These are phyloP conservation scores for Madurella mycetomatis DNA, from an alignment of 2,329 filamentous ascomycete species.

Conservation along the genomic window DNA sequence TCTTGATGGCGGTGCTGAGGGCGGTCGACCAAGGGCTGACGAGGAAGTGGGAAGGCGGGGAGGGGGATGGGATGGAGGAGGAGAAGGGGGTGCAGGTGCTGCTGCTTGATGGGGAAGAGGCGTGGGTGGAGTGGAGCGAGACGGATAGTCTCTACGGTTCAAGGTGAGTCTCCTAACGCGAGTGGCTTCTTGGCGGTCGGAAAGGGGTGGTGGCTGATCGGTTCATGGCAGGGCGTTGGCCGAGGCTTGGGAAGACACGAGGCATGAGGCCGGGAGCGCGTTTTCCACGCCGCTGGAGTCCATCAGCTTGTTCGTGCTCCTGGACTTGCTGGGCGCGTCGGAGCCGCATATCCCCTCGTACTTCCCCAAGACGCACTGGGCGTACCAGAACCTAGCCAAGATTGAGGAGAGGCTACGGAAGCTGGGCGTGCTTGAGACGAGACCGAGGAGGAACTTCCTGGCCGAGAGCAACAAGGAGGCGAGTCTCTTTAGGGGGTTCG, in stretches of 20 bases:
- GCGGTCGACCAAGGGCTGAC: slow-evolving; percentile 76
- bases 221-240: slow-evolving; percentile 58
- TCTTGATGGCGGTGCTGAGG: slow-evolving; percentile 81
- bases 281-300: slow-evolving; percentile 71
- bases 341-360: slow-evolving; percentile 59
- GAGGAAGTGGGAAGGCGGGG: slow-evolving; percentile 71
- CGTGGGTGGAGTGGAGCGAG: slow-evolving; percentile 74
- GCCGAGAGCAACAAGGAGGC: slow-evolving; percentile 54
- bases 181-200: background rate
- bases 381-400: slow-evolving; percentile 56
- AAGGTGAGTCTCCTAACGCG: slow-evolving; percentile 46
- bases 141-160: slow-evolving; percentile 86
- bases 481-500: slow-evolving; percentile 48
- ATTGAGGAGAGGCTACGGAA: slow-evolving; percentile 56
- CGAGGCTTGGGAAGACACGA: slow-evolving; percentile 68
- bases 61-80: slow-evolving; percentile 57
- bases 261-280: slow-evolving; percentile 66
- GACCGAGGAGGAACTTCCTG: slow-evolving; percentile 54
- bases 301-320: slow-evolving; percentile 64
- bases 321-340: slow-evolving; percentile 56
- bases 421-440: slow-evolving; percentile 47
- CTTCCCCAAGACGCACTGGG: slow-evolving; percentile 68
- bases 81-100: slow-evolving; percentile 83
- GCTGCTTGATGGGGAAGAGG: slow-evolving; percentile 90
- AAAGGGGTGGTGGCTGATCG: background rate